phyloP scores from a whole-genome alignment of 345 rosid species.

The Litchi chinensis region DNA sequence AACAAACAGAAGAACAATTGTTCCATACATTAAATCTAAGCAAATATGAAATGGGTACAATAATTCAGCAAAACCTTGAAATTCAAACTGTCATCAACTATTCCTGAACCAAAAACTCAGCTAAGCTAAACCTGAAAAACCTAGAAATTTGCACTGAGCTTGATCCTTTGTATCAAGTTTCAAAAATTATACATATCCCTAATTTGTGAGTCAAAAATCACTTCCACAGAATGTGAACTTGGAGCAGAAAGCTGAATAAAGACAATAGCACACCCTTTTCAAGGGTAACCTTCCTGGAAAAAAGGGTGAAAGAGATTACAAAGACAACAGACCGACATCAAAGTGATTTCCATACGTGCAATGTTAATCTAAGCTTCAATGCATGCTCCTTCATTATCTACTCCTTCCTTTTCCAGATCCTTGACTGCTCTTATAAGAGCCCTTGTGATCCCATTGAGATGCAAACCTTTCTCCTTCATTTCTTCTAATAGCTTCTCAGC shows the following conservation, averaged over 20 bases:
- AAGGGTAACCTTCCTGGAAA: neutral
- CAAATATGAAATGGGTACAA: neutral
- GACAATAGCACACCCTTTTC: neutral
- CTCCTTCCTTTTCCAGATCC: slow-evolving; percentile 65
- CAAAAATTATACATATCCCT: neutral
- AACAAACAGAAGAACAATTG: neutral
- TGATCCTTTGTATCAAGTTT: neutral
- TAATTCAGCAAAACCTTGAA: neutral
- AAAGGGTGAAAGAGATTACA: neutral
- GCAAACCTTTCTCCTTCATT: slow-evolving; percentile 69
- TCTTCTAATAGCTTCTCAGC: slow-evolving; percentile 70
- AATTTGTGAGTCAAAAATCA: neutral
- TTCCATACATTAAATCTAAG: neutral
- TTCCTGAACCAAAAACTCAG: neutral
- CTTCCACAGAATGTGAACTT: neutral
- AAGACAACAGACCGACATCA: neutral
- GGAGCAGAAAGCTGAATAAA: slow-evolving; percentile 3
- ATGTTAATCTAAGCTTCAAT: slow-evolving; percentile 26
- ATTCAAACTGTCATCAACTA: neutral
- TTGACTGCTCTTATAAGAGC: slow-evolving; percentile 76
- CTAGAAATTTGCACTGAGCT: neutral
- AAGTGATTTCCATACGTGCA: neutral
- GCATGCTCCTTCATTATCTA: slow-evolving; percentile 30
- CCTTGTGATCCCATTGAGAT: slow-evolving; percentile 67
- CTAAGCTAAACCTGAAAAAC: neutral